Conservation (phyloP, 2,329 filamentous ascomycete genomes). For the Chaetomiaceae sp. region DNA sequence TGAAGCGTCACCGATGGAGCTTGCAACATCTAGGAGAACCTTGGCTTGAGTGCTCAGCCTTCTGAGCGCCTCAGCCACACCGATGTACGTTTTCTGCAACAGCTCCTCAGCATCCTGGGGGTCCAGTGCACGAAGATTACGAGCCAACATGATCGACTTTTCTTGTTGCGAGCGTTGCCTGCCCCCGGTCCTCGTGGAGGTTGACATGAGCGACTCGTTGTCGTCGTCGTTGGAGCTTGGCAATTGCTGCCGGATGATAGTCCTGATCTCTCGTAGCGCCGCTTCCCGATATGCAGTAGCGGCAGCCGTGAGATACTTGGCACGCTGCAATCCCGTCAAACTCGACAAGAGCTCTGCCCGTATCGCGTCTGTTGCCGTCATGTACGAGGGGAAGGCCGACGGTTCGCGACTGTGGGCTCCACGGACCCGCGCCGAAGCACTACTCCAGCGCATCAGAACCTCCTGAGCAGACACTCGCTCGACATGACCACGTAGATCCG, state of each 20-base stretch:
- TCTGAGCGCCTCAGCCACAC: constrained; percentile 79
- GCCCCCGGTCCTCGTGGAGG: constrained; percentile 67
- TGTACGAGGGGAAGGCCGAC: constrained; percentile 70
- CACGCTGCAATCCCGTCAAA: constrained; percentile 72
- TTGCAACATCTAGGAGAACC: constrained; percentile 88
- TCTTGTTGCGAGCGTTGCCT: constrained; percentile 72
- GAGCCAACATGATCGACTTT: constrained; percentile 79
- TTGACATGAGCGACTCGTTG: constrained; percentile 79
- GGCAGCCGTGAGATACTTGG: constrained; percentile 72
- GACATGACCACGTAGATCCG: constrained; percentile 75
- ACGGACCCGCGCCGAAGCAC: constrained; percentile 64
- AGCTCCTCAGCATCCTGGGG: constrained; percentile 78
- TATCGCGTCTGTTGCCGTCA: constrained; percentile 64
- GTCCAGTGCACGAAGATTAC: constrained; percentile 80
- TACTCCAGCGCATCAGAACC: constrained; percentile 80
- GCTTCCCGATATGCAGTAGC: constrained; percentile 80
- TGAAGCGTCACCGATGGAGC: constrained; percentile 50
- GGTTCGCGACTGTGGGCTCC: constrained; percentile 61
- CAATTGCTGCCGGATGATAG: constrained; percentile 73
- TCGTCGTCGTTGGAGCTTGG: constrained; percentile 94
- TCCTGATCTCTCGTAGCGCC: constrained; percentile 78
- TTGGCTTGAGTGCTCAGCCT: constrained; percentile 88
- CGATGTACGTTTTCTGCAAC: constrained; percentile 75
- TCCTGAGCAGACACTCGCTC: constrained; percentile 63
- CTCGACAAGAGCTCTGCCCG: constrained; percentile 64